These are phyloP conservation scores for Basidiobolus meristosporus DNA, from an alignment of 371 early-diverging fungal species.

Conservation along the genomic window DNA sequence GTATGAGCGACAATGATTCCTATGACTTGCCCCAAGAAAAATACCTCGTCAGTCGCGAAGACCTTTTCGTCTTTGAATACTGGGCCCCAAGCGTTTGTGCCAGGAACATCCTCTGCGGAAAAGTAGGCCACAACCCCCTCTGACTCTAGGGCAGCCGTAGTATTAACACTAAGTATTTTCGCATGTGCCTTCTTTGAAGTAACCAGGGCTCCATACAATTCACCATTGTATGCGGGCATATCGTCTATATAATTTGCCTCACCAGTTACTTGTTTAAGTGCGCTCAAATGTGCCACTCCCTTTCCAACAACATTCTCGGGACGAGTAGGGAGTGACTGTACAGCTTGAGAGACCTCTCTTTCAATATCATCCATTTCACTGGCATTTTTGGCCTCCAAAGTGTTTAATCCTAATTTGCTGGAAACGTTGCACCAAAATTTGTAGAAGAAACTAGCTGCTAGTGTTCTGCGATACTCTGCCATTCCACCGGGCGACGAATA, in stretches of 20 bases:
- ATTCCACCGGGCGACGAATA: conserved; percentile 49
- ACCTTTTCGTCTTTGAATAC: conserved; percentile 42
- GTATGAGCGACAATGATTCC: conserved; percentile 48
- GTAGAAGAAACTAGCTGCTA: conserved; percentile 39
- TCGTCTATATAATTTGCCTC: conserved; percentile 64
- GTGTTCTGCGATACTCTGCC: conserved; percentile 46
- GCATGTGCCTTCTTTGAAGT: conserved; percentile 38
- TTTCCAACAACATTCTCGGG: conserved; percentile 25
- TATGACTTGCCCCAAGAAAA: conserved; percentile 41
- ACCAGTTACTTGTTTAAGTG: conserved; percentile 57
- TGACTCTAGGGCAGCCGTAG: conserved; percentile 25
- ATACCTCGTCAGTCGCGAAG: conserved; percentile 35
- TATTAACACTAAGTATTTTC: conserved; percentile 31
- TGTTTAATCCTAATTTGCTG: conserved; percentile 8
- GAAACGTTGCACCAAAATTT: conserved; percentile 42
- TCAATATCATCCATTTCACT: conserved; percentile 14
- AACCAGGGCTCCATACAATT: conserved; percentile 39
- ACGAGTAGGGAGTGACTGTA: conserved; percentile 10
- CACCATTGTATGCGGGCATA: conserved; percentile 34
- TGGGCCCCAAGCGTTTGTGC: conserved; percentile 23
- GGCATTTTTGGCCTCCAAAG: conserved; percentile 9
- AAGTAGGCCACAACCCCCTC: conserved; percentile 42
- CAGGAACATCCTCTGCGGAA: conserved; percentile 37
- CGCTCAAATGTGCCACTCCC: conserved; percentile 36
- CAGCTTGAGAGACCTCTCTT: conserved; percentile 16